Conservation (phyloP, 176 grass and related monocot species). For the Themeda triandra region DNA sequence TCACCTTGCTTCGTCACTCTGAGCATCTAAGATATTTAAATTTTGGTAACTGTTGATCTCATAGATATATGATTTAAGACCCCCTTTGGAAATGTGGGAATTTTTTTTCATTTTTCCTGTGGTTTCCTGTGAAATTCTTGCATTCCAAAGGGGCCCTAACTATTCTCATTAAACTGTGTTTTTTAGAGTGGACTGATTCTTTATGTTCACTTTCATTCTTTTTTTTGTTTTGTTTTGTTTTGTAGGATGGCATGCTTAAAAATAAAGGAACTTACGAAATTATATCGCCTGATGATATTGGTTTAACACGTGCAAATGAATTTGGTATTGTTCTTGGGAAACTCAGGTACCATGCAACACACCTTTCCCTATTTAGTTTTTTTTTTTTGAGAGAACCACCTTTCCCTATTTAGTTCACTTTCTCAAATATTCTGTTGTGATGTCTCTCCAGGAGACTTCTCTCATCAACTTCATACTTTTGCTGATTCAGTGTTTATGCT, state of each 20-base stretch:
- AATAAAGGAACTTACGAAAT: constrained; percentile 98
- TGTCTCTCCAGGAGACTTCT: background rate
- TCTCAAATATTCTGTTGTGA: background rate
- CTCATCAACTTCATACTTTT: background rate
- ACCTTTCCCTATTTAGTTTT: too few species aligned
- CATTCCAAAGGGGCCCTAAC: background rate
- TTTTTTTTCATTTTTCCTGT: background rate
- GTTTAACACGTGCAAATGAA: constrained; percentile 84
- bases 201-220: background rate
- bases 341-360: constrained; percentile 61
- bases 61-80: background rate
- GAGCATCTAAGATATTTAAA: background rate
- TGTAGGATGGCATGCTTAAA: constrained; percentile 98
- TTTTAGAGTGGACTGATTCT: background rate
- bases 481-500: background rate
- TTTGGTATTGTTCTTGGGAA: constrained; percentile 98
- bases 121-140: background rate
- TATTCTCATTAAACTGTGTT: background rate
- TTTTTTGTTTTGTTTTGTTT: constrained; percentile 37
- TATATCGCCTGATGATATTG: constrained; percentile 95
- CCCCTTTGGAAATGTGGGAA: background rate
- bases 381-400: too few species aligned
- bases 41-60: background rate
- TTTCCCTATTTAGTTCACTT: background rate
- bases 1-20: background rate